phyloP scores from a whole-genome alignment of 495 filamentous ascomycete species.

The Lepraria neglecta region DNA sequence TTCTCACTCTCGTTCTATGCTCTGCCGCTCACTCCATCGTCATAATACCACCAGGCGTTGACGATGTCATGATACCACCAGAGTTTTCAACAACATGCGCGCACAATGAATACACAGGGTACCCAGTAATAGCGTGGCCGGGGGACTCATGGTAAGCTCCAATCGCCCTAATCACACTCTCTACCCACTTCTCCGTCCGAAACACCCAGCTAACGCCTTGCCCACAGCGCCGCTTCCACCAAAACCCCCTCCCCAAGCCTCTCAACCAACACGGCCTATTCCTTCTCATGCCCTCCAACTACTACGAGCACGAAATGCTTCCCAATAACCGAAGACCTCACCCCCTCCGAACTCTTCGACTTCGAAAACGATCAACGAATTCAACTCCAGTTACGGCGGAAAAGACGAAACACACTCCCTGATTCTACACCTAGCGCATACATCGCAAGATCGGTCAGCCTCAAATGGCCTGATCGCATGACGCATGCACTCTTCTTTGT shows the following conservation, averaged over 20 bases:
- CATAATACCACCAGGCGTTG: background rate
- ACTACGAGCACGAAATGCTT: conserved; percentile 16
- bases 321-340: conserved; percentile 10
- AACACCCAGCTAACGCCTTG: background rate
- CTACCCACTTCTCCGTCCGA: background rate
- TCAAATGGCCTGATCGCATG: conserved; percentile 20
- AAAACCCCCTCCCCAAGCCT: background rate
- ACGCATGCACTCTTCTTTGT: conserved; percentile 15
- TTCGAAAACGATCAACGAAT: background rate
- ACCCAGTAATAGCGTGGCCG: conserved; percentile 1
- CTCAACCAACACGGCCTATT: conserved; percentile 4
- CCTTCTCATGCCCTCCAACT: conserved; percentile 10
- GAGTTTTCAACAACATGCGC: background rate
- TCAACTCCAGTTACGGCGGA: conserved; percentile 1
- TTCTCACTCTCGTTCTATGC: background rate
- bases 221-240: conserved; percentile 1
- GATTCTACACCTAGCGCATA: background rate
- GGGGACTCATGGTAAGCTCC: conserved; percentile 6
- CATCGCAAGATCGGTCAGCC: conserved; percentile 5
- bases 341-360: background rate
- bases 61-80: background rate
- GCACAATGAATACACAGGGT: background rate
- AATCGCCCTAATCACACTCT: background rate
- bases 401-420: background rate
- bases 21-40: background rate